Conservation (phyloP, 345 rosid genomes). For the Durio zibethinus region DNA sequence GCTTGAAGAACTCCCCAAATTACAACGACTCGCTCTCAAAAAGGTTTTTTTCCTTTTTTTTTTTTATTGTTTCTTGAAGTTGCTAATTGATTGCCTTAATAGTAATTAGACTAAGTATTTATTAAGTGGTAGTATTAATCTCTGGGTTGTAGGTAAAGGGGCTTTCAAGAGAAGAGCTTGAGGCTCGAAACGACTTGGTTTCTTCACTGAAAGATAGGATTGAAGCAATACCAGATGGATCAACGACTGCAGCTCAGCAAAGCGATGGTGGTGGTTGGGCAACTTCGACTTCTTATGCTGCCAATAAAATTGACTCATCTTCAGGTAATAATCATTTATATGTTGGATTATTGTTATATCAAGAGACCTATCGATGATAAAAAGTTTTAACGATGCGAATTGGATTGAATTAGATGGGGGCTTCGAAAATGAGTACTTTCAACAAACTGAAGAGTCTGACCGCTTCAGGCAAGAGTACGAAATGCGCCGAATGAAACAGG, state of each 20-base stretch:
- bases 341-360: neutral
- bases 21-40: constrained; percentile 60
- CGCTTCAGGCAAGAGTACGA: constrained; percentile 57
- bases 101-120: neutral
- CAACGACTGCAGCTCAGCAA: constrained; percentile 37
- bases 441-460: constrained; percentile 49
- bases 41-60: constrained; percentile 32
- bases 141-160: constrained; percentile 40
- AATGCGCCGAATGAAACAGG: constrained; percentile 60
- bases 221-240: constrained; percentile 63
- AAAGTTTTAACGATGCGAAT: neutral
- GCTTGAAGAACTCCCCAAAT: constrained; percentile 59
- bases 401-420: constrained; percentile 31
- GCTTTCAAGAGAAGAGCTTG: constrained; percentile 50
- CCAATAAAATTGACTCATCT: constrained; percentile 48
- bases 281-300: constrained; percentile 38
- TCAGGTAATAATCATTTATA: constrained; percentile 24
- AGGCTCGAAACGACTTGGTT: constrained; percentile 61
- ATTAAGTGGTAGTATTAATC: neutral
- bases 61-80: neutral
- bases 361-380: neutral
- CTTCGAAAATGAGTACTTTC: constrained; percentile 51
- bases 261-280: constrained; percentile 38
- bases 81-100: neutral
- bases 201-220: constrained; percentile 53